These are phyloP conservation scores for Quercus variabilis DNA, from an alignment of 306 rosid species.

Conservation along the genomic window DNA sequence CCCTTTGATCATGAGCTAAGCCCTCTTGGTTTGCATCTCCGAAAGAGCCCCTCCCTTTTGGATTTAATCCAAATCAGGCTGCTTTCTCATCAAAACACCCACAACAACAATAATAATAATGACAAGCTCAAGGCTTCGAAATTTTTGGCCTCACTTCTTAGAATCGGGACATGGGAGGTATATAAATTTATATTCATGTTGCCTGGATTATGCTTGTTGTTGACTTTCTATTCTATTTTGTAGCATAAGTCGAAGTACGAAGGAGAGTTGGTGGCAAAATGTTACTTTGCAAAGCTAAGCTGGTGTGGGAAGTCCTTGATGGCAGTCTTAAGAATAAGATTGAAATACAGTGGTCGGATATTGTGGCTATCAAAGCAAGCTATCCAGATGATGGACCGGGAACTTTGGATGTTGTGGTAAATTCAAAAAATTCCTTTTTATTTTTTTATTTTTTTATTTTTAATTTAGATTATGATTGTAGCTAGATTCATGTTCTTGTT, in stretches of 20 bases:
- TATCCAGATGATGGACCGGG: slow-evolving; percentile 76
- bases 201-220: neutral
- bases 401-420: slow-evolving; percentile 66
- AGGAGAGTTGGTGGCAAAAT: slow-evolving; percentile 85
- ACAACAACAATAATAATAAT: slow-evolving; percentile 7
- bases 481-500: slow-evolving; percentile 13
- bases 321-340: slow-evolving; percentile 87
- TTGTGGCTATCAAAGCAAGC: slow-evolving; percentile 68
- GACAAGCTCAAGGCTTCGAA: slow-evolving; percentile 77
- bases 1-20: slow-evolving; percentile 75
- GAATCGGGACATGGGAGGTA: slow-evolving; percentile 88
- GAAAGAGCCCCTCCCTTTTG: slow-evolving; percentile 77
- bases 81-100: slow-evolving; percentile 46
- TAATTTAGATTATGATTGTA: slow-evolving; percentile 4
- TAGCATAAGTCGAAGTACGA: slow-evolving; percentile 81
- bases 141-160: slow-evolving; percentile 62
- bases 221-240: slow-evolving; percentile 18
- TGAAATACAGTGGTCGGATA: slow-evolving; percentile 92
- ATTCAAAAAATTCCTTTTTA: neutral
- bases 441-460: neutral
- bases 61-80: slow-evolving; percentile 89
- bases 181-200: neutral
- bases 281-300: slow-evolving; percentile 85
- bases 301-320: slow-evolving; percentile 94
- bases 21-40: slow-evolving; percentile 74